phyloP scores from a whole-genome alignment of 306 rosid species.

The Prinsepia uniflora region DNA sequence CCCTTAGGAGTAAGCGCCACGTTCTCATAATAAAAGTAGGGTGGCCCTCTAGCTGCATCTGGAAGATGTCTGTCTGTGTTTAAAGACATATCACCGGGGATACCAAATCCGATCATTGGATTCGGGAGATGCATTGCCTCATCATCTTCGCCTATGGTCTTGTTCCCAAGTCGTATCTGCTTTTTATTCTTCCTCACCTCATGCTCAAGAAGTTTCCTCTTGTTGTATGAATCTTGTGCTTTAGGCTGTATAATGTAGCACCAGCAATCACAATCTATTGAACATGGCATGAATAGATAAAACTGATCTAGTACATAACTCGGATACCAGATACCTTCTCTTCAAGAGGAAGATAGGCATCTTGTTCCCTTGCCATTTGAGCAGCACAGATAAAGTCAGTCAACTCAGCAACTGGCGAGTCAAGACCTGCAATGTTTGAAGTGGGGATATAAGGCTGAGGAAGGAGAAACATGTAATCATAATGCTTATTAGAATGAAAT shows the following conservation, averaged over 20 bases:
- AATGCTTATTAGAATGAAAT: background rate
- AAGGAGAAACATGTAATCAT: background rate
- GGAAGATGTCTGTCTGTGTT: conserved; percentile 50
- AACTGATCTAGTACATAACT: no score
- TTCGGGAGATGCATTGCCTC: conserved; percentile 68
- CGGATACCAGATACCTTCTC: conserved; percentile 48
- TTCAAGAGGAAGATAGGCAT: conserved; percentile 52
- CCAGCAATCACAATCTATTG: conserved; percentile 16
- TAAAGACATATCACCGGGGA: conserved; percentile 50
- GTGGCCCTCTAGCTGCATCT: conserved; percentile 73
- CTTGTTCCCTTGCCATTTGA: conserved; percentile 59
- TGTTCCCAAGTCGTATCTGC: conserved; percentile 36
- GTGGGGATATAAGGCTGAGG: conserved; percentile 22
- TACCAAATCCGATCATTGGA: conserved; percentile 90
- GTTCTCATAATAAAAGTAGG: conserved; percentile 91
- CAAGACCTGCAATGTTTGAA: conserved; percentile 47
- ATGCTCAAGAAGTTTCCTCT: conserved; percentile 44
- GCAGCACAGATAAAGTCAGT: conserved; percentile 81
- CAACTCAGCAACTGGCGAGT: conserved; percentile 59
- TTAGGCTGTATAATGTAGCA: conserved; percentile 48
- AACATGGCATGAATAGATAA: background rate
- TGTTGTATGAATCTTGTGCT: conserved; percentile 35
- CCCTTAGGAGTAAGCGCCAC: conserved; percentile 96
- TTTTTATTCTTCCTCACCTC: conserved; percentile 58
- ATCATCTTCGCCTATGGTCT: conserved; percentile 49